Conservation (phyloP, 176 grass and related monocot genomes). For the Oryza brachyantha region DNA sequence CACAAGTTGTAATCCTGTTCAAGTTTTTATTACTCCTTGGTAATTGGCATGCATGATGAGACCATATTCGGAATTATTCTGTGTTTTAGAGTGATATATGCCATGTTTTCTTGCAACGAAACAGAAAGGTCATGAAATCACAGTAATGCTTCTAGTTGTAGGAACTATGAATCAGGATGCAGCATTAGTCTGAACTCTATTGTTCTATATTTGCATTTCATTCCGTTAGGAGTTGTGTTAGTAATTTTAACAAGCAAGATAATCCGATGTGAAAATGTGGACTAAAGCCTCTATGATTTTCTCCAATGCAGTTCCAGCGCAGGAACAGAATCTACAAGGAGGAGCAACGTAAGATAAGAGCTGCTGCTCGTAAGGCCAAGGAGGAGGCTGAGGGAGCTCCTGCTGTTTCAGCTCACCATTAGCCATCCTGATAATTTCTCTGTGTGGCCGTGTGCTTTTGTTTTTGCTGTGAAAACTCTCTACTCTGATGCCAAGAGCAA, state of each 20-base stretch:
- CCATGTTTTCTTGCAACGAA: not conserved
- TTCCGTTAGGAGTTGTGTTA: not conserved
- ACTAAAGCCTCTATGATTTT: conserved; percentile 7
- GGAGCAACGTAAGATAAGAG: conserved; percentile 89
- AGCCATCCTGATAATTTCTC: conserved; percentile 18
- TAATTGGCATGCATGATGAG: not conserved
- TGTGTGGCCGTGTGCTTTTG: conserved; percentile 13
- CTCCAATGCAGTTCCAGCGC: conserved; percentile 74
- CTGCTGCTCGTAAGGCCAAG: conserved; percentile 59
- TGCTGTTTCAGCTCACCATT: conserved; percentile 48
- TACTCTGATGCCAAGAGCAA: conserved; percentile 41
- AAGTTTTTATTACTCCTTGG: not conserved
- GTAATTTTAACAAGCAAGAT: not conserved
- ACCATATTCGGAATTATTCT: not conserved
- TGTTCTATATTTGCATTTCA: conserved; percentile 5
- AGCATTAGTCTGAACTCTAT: not conserved
- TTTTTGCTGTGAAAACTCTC: conserved; percentile 21
- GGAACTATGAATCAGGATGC: not conserved
- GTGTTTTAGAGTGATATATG: not conserved
- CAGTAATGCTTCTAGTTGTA: not conserved
- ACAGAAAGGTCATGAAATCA: not conserved
- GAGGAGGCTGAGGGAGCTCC: conserved; percentile 50
- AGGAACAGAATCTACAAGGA: conserved; percentile 99
- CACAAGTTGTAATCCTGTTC: not conserved
- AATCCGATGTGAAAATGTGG: not conserved